phyloP scores from a whole-genome alignment of 805 yeast genomes.

The Yarrowia sp. region DNA sequence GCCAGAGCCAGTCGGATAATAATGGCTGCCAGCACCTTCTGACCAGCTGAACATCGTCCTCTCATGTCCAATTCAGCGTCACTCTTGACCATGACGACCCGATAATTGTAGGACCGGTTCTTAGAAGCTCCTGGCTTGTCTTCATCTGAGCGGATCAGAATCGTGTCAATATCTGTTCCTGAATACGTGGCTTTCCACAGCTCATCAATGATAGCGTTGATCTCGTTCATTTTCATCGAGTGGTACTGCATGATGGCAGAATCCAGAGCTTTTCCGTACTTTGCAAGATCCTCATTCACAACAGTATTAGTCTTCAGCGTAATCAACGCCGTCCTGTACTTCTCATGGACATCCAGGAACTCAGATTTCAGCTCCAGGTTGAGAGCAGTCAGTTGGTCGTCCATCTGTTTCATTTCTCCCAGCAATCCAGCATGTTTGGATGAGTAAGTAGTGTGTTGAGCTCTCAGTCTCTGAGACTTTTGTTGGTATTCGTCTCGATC shows the following conservation, averaged over 20 bases:
- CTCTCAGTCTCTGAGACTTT: slow-evolving; percentile 50
- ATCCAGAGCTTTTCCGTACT: slow-evolving; percentile 82
- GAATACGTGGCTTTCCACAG: slow-evolving; percentile 91
- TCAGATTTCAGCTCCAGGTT: slow-evolving; percentile 64
- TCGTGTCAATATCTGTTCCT: slow-evolving; percentile 93
- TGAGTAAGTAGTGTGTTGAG: slow-evolving; percentile 51
- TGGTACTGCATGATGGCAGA: slow-evolving; percentile 92
- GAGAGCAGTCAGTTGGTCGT: slow-evolving; percentile 60
- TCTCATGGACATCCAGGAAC: slow-evolving; percentile 60
- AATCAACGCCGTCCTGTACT: slow-evolving; percentile 67
- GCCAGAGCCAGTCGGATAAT: slow-evolving; percentile 88
- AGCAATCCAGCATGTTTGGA: slow-evolving; percentile 67
- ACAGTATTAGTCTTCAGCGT: slow-evolving; percentile 70
- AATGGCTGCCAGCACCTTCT: slow-evolving; percentile 88
- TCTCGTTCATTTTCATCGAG: slow-evolving; percentile 85
- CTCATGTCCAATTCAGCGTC: slow-evolving; percentile 95
- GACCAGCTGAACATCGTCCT: slow-evolving; percentile 98
- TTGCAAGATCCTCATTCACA: slow-evolving; percentile 74
- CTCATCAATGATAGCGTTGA: slow-evolving; percentile 82
- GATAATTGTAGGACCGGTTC: slow-evolving; percentile 76
- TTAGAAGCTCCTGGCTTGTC: slow-evolving; percentile 37
- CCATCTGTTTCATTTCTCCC: slow-evolving; percentile 84
- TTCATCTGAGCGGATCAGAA: slow-evolving; percentile 73
- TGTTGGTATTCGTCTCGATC: slow-evolving; percentile 60
- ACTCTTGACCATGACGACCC: slow-evolving; percentile 93